Conservation (phyloP, 2,329 filamentous ascomycete species). For the Fusarium vanettenii region DNA sequence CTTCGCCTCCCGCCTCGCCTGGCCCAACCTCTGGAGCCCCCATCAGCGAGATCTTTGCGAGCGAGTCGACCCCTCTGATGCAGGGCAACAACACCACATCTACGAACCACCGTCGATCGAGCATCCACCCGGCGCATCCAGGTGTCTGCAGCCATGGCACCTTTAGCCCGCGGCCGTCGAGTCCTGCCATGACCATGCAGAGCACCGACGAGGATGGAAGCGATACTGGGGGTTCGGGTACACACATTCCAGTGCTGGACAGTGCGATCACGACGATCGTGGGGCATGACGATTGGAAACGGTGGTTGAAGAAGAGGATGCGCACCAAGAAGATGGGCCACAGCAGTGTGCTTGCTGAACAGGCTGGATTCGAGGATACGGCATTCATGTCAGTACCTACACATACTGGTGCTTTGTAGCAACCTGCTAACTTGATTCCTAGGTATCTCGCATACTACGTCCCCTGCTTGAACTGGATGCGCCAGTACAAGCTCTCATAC, state of each 20-base stretch:
- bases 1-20: slow-evolving; percentile 38
- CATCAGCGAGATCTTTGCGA: slow-evolving; percentile 39
- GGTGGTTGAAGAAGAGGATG: slow-evolving; percentile 62
- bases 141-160: slow-evolving; percentile 77
- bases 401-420: not conserved
- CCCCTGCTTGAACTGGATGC: slow-evolving; percentile 90
- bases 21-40: slow-evolving; percentile 37
- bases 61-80: slow-evolving; percentile 66
- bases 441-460: slow-evolving; percentile 95
- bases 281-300: slow-evolving; percentile 59
- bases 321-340: slow-evolving; percentile 76
- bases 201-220: slow-evolving; percentile 46
- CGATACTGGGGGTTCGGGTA: slow-evolving; percentile 48
- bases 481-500: slow-evolving; percentile 85
- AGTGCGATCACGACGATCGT: slow-evolving; percentile 52
- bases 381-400: slow-evolving; percentile 74
- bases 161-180: slow-evolving; percentile 75
- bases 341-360: slow-evolving; percentile 77
- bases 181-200: slow-evolving; percentile 53
- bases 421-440: slow-evolving; percentile 16
- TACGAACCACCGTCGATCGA: slow-evolving; percentile 31
- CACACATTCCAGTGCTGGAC: slow-evolving; percentile 53
- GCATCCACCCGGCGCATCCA: slow-evolving; percentile 52
- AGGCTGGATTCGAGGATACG: slow-evolving; percentile 79
- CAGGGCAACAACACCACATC: slow-evolving; percentile 39